Evolutionary conservation across 1,139 yeast species (phyloP), one percentile per base, ranked within the genome.

Genomic region (Hemisphaericaspora xylanilytica): DNA sequence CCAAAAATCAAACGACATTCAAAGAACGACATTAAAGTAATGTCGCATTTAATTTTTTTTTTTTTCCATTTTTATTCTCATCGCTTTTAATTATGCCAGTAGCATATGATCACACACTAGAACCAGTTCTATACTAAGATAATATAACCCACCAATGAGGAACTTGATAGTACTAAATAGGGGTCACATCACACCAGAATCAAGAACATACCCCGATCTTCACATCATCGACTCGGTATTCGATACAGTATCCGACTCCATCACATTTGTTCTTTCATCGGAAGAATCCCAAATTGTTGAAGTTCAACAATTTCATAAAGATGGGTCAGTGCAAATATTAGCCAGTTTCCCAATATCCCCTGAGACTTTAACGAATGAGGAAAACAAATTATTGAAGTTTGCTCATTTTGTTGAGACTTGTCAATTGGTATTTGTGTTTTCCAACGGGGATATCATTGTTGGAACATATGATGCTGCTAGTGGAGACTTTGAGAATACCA

Each of bases 181-280:
- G 47, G 85, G 85, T n/a, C 59, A 57, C 28, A 62, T 80, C 18
- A 51, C 53, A 32, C 80, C 81, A 4, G 64, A 63, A 28, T 67
- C 81, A 2, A 56, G 65, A 38, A 75, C 79, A 7, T 73, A 67
- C 41, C 94, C 92, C 1, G 92, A 82, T 49, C 65, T 80, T 45
- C 70, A 68, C n/a, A 66, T 81, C 6, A 59, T 68, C 3, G 75
- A 73, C 34, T 71, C 92, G 3, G 75, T 73, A n/a, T 86, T 87
- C 51, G 96, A 88, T 56, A 73, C 86, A 0, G 78, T 85, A 20
- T 73, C 84, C 10, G 94, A 87, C 56, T 75, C 87, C 42, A 70
- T 88, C 39, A 78, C 94, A 1, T 75, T 82, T 49, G 83, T 78
- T 2, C 66, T 85, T 42, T 78, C 83, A 3, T 80, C 86, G 16